Evolutionary conservation across 2,329 filamentous ascomycete species (phyloP), one percentile per base, ranked within the genome.

Genomic region (Trichoderma guizhouense): DNA sequence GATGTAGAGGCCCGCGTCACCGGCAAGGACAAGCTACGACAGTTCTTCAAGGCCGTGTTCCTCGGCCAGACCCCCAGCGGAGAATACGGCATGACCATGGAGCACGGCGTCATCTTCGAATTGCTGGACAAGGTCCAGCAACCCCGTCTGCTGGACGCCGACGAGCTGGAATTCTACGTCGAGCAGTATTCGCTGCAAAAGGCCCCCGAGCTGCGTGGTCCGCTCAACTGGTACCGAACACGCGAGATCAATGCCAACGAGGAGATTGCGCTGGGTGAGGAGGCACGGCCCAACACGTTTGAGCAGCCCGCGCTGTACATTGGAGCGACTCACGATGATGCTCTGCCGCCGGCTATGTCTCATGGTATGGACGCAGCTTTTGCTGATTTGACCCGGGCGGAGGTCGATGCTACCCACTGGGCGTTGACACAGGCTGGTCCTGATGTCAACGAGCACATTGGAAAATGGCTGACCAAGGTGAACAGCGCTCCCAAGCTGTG

Each of bases 171-270:
- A 70, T 92, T 90, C 82, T 98, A 98, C 80, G 89, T 89, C 21
- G 82, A 88, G 34, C 86, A 94, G 82, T 97, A 91, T 81, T 81
- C 84, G n/a, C 86, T 88, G 55, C 88, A 91, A 78, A 62, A 74
- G 18, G 74, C 73, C 9, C 79, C 79, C 7, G 93, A 94, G 60
- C 81, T 98, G 75, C 89, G 91, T 74, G 94, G 94, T 0, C 93
- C 94, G 18, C 84, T 94, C 73, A 96, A 95, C 82, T 98, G 94
- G 93, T 99, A 99, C 83, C 90, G 94, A 57, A 92, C 88, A 3
- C 85, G 88, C 24, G 84, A 88, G 79, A 81, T 91, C 74, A 97
- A 97, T 81, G 92, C 86, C 79, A 87, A 93, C 53, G 93, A 98
- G 74, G 96, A 98, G 78, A 75, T 80, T 62, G 79, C 84, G 55